Conservation (phyloP, 2,329 filamentous ascomycete species). For the Cordyceps fumosorosea region DNA sequence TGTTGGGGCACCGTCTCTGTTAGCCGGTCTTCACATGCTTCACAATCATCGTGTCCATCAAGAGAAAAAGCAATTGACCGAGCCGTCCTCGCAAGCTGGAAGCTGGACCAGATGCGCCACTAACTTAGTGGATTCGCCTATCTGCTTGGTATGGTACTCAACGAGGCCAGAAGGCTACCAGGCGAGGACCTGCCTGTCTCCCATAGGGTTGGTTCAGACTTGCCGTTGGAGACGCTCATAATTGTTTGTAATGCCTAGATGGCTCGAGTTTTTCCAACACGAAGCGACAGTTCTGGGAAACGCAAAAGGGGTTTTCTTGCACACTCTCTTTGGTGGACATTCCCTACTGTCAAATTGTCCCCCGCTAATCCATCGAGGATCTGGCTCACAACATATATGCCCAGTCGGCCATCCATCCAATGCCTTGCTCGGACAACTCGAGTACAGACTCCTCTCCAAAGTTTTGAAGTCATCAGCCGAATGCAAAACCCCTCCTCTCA, state of each 20-base stretch:
- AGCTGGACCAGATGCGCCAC: background rate
- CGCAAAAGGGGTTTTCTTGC: background rate
- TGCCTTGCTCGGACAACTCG: background rate
- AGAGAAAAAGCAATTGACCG: background rate
- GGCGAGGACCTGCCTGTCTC: background rate
- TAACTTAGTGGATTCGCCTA: background rate
- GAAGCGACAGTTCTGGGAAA: background rate
- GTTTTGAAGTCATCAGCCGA: background rate
- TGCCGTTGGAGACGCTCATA: background rate
- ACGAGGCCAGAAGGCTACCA: background rate
- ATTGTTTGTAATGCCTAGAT: background rate
- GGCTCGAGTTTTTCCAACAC: background rate
- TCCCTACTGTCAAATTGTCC: background rate
- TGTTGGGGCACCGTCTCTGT: constrained; percentile 23
- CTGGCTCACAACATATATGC: background rate
- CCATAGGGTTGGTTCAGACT: background rate
- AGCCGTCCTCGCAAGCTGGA: background rate
- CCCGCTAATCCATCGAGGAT: background rate
- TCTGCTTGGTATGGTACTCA: no score
- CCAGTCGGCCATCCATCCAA: background rate
- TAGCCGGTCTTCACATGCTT: constrained; percentile 6
- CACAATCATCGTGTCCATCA: background rate
- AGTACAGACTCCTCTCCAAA: background rate
- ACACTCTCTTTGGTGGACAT: background rate
- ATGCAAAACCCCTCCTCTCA: background rate